Conservation (phyloP, 306 rosid species). For the Senna siamea region DNA sequence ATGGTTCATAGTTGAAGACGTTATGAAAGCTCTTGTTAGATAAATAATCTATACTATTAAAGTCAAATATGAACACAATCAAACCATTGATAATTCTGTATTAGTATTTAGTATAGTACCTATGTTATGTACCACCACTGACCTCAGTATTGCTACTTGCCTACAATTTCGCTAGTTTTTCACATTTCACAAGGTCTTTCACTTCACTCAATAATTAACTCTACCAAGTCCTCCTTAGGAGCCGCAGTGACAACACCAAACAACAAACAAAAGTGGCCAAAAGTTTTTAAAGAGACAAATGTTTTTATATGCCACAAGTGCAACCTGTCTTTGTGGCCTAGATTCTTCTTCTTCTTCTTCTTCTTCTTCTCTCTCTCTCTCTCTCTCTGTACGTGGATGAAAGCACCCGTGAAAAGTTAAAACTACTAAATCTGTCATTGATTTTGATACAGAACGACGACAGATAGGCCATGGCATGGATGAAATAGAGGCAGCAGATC, state of each 20-base stretch:
- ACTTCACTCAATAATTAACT: slow-evolving; percentile 22
- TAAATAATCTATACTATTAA: no score
- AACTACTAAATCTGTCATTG: slow-evolving; percentile 28
- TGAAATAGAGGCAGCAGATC: no score
- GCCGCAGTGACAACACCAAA: slow-evolving; percentile 39
- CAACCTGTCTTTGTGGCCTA: slow-evolving; percentile 54
- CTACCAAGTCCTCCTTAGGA: slow-evolving; percentile 9
- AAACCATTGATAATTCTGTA: no score
- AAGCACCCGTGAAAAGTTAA: slow-evolving; percentile 71
- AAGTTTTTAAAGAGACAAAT: slow-evolving; percentile 10
- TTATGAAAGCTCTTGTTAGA: no score
- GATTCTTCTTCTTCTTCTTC: slow-evolving; percentile 48
- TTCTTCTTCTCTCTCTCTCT: no score
- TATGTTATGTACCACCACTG: neutral
- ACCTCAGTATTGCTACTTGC: neutral
- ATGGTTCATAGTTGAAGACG: no score
- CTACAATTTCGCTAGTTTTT: slow-evolving; percentile 4
- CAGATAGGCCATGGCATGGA: no score
- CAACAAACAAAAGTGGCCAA: slow-evolving; percentile 43
- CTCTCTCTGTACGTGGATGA: slow-evolving; percentile 40
- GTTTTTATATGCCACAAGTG: slow-evolving; percentile 49
- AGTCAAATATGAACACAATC: no score
- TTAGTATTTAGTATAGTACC: no score
- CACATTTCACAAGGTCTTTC: neutral
- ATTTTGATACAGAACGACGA: no score